These are phyloP conservation scores for Stachybotrys elegans DNA, from an alignment of 2,329 filamentous ascomycete species.

Conservation along the genomic window DNA sequence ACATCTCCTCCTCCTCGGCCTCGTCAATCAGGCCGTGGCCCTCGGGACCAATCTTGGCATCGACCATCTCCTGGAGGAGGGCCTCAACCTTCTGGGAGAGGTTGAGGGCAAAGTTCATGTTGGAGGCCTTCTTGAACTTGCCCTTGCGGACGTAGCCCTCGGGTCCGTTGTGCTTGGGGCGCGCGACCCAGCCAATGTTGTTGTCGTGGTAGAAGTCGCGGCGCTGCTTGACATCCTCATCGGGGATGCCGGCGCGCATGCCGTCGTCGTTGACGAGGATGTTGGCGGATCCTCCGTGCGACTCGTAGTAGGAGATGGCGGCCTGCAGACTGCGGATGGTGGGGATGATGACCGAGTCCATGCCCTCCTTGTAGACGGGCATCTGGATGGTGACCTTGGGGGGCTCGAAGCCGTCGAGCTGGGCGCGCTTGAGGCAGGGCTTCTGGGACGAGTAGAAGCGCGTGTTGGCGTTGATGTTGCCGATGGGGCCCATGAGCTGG, in stretches of 20 bases:
- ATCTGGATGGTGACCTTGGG: slow-evolving; percentile 40
- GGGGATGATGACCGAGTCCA: slow-evolving; percentile 40
- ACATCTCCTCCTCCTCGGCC: slow-evolving; percentile 36
- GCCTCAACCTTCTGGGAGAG: slow-evolving; percentile 59
- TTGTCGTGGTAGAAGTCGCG: slow-evolving; percentile 53
- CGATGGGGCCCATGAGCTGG: slow-evolving; percentile 45
- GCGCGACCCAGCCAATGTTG: slow-evolving; percentile 49
- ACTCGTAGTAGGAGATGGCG: slow-evolving; percentile 54
- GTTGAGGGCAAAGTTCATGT: slow-evolving; percentile 68
- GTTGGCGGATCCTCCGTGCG: slow-evolving; percentile 60
- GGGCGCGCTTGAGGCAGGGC: slow-evolving; percentile 25
- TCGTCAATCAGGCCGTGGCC: slow-evolving; percentile 17
- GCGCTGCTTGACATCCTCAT: slow-evolving; percentile 40
- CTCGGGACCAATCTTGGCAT: slow-evolving; percentile 10
- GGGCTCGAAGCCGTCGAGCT: slow-evolving; percentile 24
- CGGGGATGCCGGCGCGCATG: slow-evolving; percentile 51
- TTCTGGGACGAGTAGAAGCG: slow-evolving; percentile 37
- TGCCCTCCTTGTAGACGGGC: slow-evolving; percentile 37
- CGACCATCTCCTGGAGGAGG: slow-evolving; percentile 36
- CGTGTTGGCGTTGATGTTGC: slow-evolving; percentile 36
- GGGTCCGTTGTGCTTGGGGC: slow-evolving; percentile 40
- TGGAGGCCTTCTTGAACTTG: slow-evolving; percentile 70
- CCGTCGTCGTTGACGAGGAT: slow-evolving; percentile 67
- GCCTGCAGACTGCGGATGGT: slow-evolving; percentile 51
- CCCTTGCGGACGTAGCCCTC: slow-evolving; percentile 49